These are phyloP conservation scores for Babesia ovata DNA, from an alignment of 169 alveolate genomes.

Conservation along the genomic window DNA sequence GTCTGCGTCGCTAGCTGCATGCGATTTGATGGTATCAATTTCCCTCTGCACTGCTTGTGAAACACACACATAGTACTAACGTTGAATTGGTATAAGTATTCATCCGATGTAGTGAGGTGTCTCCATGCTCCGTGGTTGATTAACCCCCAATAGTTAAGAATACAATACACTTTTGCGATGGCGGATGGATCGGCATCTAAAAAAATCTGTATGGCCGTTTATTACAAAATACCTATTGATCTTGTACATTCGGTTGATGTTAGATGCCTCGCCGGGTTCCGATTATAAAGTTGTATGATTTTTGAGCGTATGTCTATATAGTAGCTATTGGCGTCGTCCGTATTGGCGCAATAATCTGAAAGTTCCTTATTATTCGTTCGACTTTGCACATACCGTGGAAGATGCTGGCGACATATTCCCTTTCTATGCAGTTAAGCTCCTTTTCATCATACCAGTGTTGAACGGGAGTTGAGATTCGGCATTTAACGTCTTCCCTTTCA, in stretches of 20 bases:
- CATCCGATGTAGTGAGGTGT: neutral
- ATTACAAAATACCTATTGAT: constrained; percentile 22
- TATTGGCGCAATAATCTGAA: constrained; percentile 21
- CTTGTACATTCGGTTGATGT: constrained; percentile 68
- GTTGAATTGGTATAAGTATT: neutral
- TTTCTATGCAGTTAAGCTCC: constrained; percentile 28
- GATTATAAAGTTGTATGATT: constrained; percentile 58
- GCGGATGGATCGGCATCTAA: constrained; percentile 74
- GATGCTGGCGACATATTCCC: constrained; percentile 42
- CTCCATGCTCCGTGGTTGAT: constrained; percentile 76
- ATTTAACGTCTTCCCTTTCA: neutral
- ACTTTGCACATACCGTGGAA: constrained; percentile 22
- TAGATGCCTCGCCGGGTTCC: constrained; percentile 56
- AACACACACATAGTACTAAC: neutral
- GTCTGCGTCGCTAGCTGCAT: neutral
- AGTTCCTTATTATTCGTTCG: neutral
- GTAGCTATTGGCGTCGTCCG: constrained; percentile 8
- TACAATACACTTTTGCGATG: constrained; percentile 66
- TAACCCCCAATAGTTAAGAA: constrained; percentile 80
- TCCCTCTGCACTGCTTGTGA: constrained; percentile 9
- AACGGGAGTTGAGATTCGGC: neutral
- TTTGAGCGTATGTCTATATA: constrained; percentile 57
- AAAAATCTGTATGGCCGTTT: neutral
- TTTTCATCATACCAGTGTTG: constrained; percentile 34
- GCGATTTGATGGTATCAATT: neutral